phyloP scores from a whole-genome alignment of 2,329 filamentous ascomycete species.

The Colletotrichum destructivum region DNA sequence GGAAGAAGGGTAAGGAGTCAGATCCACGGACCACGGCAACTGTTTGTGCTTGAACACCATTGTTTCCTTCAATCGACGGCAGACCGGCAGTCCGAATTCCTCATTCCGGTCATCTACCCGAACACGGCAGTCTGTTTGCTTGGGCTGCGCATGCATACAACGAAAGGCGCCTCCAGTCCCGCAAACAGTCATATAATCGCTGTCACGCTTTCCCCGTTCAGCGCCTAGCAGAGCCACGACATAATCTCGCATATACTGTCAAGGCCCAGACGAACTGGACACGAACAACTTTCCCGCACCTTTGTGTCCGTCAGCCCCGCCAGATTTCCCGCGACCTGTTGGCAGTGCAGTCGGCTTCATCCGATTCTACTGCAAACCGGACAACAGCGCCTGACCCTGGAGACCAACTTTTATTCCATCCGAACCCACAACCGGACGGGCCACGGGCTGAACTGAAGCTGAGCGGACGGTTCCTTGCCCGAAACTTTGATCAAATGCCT shows the following conservation, averaged over 20 bases:
- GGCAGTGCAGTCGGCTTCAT: conserved; percentile 13
- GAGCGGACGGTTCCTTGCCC: conserved; percentile 23
- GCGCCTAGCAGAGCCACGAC: conserved; percentile 20
- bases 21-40: conserved; percentile 4
- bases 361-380: conserved; percentile 24
- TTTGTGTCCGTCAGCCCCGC: background rate
- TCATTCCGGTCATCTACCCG: conserved; percentile 29
- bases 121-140: conserved; percentile 33
- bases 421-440: conserved; percentile 25
- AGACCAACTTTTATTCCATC: conserved; percentile 24
- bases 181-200: conserved; percentile 28
- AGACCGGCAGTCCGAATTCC: conserved; percentile 20
- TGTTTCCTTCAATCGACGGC: conserved; percentile 11
- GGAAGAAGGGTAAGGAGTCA: conserved; percentile 28
- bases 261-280: conserved; percentile 9
- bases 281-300: background rate
- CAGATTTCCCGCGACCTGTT: conserved; percentile 15
- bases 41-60: conserved; percentile 16
- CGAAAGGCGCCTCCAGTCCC: conserved; percentile 30
- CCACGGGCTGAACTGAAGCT: conserved; percentile 15
- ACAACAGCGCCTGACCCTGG: conserved; percentile 12
- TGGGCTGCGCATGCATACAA: conserved; percentile 30
- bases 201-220: conserved; percentile 23
- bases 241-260: conserved; percentile 32
- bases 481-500: conserved; percentile 32